These are phyloP conservation scores for Cryptococcus deneoformans DNA, from an alignment of 1,284 basidiomycete species.

Conservation along the genomic window DNA sequence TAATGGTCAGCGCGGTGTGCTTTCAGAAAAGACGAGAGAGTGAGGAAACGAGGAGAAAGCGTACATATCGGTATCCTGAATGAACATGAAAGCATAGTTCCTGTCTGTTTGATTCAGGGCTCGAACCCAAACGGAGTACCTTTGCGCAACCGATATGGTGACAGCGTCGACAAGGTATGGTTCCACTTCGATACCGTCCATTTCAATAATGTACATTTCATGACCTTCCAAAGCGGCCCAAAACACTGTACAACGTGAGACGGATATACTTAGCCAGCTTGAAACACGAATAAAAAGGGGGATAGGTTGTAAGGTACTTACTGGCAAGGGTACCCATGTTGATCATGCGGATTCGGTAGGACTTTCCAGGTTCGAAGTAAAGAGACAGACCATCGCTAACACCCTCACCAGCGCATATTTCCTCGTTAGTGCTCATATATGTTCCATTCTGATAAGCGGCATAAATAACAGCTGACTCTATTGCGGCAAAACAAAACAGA, in stretches of 20 bases:
- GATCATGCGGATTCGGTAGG: conserved; percentile 69
- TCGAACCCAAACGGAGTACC: conserved; percentile 86
- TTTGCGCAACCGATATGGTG: conserved; percentile 77
- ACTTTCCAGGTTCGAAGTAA: conserved; percentile 72
- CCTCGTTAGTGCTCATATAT: conserved; percentile 58
- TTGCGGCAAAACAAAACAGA: background rate
- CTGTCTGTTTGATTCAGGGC: conserved; percentile 76
- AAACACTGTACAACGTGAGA: conserved; percentile 53
- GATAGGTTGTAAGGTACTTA: conserved; percentile 14
- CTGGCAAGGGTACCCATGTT: conserved; percentile 61
- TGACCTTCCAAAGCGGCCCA: conserved; percentile 91
- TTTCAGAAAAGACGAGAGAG: conserved; percentile 2
- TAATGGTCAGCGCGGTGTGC: background rate
- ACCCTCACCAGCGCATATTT: conserved; percentile 57
- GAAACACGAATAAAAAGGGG: background rate
- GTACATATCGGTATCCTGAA: conserved; percentile 67
- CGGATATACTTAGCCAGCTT: conserved; percentile 15
- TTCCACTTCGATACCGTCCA: conserved; percentile 79
- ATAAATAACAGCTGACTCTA: conserved; percentile 80
- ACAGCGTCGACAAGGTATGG: conserved; percentile 68
- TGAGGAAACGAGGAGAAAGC: conserved; percentile 8
- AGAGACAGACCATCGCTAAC: conserved; percentile 78
- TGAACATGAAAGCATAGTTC: conserved; percentile 87
- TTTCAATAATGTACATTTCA: conserved; percentile 83
- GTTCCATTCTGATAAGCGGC: conserved; percentile 62